Evolutionary conservation across 345 rosid species (phyloP).

Genomic region (Arabis alpina): DNA sequence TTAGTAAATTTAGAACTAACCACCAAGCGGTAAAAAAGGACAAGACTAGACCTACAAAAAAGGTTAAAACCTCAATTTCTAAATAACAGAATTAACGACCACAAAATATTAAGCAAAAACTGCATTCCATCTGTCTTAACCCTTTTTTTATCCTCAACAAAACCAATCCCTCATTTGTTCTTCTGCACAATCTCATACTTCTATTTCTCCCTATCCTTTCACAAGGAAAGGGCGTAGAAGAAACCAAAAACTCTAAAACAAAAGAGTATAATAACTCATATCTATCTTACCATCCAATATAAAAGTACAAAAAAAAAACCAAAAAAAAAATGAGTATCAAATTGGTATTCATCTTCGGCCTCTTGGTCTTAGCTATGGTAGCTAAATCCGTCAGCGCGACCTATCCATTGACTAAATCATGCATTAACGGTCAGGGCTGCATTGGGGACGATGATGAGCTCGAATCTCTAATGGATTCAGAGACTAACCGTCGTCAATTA

Average conservation of each 20-base stretch:
- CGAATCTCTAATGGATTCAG: slow-evolving; percentile 50
- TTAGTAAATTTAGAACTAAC: slow-evolving; percentile 33
- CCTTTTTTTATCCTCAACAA: slow-evolving; percentile 37
- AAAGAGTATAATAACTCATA: slow-evolving; percentile 6
- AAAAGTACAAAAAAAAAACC: background rate
- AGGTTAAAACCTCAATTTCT: slow-evolving; percentile 29
- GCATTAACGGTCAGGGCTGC: slow-evolving; percentile 40
- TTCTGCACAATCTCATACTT: slow-evolving; percentile 35
- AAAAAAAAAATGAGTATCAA: slow-evolving; percentile 43
- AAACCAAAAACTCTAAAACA: slow-evolving; percentile 15
- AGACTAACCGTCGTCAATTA: slow-evolving; percentile 45
- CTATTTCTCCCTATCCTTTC: slow-evolving; percentile 43
- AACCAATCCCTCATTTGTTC: slow-evolving; percentile 37
- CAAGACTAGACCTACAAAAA: slow-evolving; percentile 33
- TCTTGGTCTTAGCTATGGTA: slow-evolving; percentile 39
- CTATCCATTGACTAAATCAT: slow-evolving; percentile 38
- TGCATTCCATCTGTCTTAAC: slow-evolving; percentile 31
- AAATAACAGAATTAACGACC: slow-evolving; percentile 36
- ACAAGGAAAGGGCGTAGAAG: slow-evolving; percentile 52
- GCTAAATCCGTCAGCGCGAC: slow-evolving; percentile 40
- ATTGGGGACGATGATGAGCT: slow-evolving; percentile 43
- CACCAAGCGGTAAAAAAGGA: slow-evolving; percentile 6
- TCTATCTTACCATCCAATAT: background rate
- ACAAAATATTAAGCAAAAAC: slow-evolving; percentile 29
- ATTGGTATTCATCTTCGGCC: slow-evolving; percentile 37